Conservation (phyloP, 2,329 filamentous ascomycete genomes). For the Aspergillus niger region DNA sequence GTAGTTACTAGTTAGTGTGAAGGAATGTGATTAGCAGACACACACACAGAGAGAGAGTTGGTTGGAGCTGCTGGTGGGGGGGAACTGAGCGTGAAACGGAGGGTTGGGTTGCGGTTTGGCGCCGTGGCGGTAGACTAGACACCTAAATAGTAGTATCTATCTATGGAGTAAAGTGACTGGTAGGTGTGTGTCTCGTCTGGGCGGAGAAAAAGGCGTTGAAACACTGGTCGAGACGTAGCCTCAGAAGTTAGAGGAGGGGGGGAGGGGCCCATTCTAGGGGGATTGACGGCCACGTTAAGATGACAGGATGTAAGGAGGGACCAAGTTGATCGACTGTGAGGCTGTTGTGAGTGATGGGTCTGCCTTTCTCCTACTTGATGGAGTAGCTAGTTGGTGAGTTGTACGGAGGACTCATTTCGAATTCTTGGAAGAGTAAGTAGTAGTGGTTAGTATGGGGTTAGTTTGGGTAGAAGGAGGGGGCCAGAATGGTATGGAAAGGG, state of each 20-base stretch:
- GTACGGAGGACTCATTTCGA: not conserved
- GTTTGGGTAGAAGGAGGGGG: not conserved
- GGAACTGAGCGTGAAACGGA: not conserved
- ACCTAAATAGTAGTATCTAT: too few relatives aligned
- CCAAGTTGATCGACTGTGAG: not conserved
- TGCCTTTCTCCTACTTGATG: not conserved
- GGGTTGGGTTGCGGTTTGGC: conserved; percentile 12
- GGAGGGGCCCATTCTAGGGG: not conserved
- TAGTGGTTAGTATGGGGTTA: not conserved
- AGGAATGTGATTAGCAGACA: not conserved
- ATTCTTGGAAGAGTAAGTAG: not conserved
- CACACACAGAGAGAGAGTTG: not conserved
- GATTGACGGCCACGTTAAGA: not conserved
- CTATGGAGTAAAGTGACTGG: too few relatives aligned
- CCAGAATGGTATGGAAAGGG: not conserved
- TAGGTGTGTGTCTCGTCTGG: not conserved
- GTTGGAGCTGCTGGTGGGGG: not conserved
- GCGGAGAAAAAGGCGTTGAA: conserved; percentile 17
- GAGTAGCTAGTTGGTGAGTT: not conserved
- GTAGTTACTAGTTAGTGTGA: not conserved
- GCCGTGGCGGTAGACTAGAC: conserved; percentile 9
- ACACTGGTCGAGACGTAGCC: conserved; percentile 25
- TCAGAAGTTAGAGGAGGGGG: not conserved
- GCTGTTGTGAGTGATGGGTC: not conserved
- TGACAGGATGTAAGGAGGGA: conserved; percentile 8